Conservation (phyloP, 495 filamentous ascomycete species). For the Terfezia claveryi region DNA sequence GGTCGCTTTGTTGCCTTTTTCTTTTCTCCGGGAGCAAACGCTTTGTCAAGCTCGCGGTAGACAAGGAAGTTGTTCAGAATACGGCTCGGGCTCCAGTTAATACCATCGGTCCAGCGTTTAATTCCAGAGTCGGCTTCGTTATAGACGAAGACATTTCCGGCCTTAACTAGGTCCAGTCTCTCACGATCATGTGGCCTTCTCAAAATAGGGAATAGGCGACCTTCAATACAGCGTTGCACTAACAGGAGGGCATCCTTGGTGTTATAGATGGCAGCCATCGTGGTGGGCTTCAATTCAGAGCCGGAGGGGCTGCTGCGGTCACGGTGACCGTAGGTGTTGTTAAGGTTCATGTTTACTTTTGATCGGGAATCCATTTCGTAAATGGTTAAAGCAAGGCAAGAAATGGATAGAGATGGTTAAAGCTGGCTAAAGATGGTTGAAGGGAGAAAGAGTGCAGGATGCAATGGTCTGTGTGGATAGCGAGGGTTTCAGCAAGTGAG, state of each 20-base stretch:
- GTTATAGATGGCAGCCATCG: conserved; percentile 41
- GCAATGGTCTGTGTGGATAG: no score
- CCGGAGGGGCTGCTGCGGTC: background rate
- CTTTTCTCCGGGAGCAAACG: conserved; percentile 72
- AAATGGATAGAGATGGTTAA: no score
- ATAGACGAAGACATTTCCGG: conserved; percentile 75
- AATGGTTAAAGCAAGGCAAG: no score
- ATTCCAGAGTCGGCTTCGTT: conserved; percentile 74
- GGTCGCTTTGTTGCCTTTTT: conserved; percentile 57
- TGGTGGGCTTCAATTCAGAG: conserved; percentile 23
- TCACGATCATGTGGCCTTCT: conserved; percentile 74
- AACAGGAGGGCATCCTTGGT: conserved; percentile 56
- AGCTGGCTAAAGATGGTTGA: no score
- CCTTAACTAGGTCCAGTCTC: conserved; percentile 46
- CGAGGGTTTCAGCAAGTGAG: no score
- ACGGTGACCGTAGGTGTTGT: background rate
- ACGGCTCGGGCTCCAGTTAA: conserved; percentile 74
- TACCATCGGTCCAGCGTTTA: conserved; percentile 84
- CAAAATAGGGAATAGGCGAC: conserved; percentile 45
- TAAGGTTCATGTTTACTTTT: no score
- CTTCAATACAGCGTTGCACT: conserved; percentile 51
- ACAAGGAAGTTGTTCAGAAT: conserved; percentile 75
- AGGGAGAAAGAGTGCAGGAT: no score
- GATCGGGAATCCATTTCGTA: no score
- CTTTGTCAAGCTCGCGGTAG: conserved; percentile 66